phyloP scores from a whole-genome alignment of 768 basidiomycete genomes.

The Mycena vulgaris region DNA sequence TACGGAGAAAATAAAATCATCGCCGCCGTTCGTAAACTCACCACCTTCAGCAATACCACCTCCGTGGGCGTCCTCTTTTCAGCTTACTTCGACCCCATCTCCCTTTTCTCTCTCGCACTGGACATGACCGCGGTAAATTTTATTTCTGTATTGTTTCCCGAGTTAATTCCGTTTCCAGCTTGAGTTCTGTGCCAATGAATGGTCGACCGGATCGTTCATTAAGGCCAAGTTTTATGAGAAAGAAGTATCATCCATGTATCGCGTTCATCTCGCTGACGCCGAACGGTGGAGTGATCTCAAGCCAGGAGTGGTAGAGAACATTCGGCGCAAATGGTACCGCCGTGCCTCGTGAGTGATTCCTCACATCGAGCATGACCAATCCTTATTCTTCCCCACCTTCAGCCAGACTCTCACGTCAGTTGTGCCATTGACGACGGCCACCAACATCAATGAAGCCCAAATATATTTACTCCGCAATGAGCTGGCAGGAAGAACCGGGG shows the following conservation, averaged over 20 bases:
- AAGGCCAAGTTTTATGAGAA: constrained; percentile 10
- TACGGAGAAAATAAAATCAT: constrained; percentile 26
- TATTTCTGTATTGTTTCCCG: not conserved
- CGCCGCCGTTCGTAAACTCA: not conserved
- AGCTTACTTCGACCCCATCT: constrained; percentile 8
- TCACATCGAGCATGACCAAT: too few relatives aligned
- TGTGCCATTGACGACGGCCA: too few relatives aligned
- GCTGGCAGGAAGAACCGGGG: constrained; percentile 12
- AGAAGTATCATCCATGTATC: not conserved
- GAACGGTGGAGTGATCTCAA: constrained; percentile 9
- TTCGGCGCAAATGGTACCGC: too few relatives aligned
- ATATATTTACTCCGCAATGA: too few relatives aligned
- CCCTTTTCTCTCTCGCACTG: not conserved
- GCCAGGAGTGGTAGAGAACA: too few relatives aligned
- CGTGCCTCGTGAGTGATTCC: too few relatives aligned
- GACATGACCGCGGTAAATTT: constrained; percentile 8
- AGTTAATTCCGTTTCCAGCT: constrained; percentile 1
- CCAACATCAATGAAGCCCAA: too few relatives aligned
- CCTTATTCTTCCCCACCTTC: too few relatives aligned
- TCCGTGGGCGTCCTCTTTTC: constrained; percentile 1
- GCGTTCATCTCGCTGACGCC: constrained; percentile 2
- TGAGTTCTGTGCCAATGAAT: not conserved
- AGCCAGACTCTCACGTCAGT: too few relatives aligned
- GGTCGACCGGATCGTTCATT: constrained; percentile 6
- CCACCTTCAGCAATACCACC: not conserved